Percentiles rank a stretch among this genome's conserved stretches.
These are phyloP conservation scores for Colletotrichum lupini DNA, from an alignment of 2,329 filamentous ascomycete genomes.

Conservation along the genomic window DNA sequence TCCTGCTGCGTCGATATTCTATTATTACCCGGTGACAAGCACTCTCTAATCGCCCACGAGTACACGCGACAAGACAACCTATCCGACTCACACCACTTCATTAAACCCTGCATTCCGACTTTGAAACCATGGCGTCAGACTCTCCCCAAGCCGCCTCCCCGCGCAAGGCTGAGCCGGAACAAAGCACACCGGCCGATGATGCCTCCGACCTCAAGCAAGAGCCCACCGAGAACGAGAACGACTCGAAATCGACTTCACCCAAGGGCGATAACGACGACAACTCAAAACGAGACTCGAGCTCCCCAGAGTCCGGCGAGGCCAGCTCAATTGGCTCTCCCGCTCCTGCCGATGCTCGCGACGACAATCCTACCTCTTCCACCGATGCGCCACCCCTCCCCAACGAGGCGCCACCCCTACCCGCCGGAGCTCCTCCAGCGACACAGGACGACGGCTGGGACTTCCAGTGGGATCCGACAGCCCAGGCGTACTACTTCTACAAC, in stretches of 20 bases:
- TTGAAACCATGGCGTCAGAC: conserved; percentile 31
- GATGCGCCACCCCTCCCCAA: conserved; percentile 49
- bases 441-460: conserved; percentile 84
- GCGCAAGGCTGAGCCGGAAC: conserved; percentile 14
- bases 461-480: conserved; percentile 76
- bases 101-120: conserved; percentile 32
- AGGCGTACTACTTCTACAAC: conserved; percentile 88
- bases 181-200: conserved; percentile 12
- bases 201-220: conserved; percentile 6
- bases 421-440: conserved; percentile 59
- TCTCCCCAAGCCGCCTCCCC: conserved; percentile 25
- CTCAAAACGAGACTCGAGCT: conserved; percentile 20
- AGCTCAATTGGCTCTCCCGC: conserved; percentile 21
- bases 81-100: conserved; percentile 3
- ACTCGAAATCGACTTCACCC: background rate
- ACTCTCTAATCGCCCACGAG: background rate
- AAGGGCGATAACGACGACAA: background rate
- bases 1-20: conserved; percentile 1
- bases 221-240: background rate
- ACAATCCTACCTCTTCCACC: conserved; percentile 34
- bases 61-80: background rate
- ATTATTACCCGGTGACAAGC: conserved; percentile 29
- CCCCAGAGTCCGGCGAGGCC: conserved; percentile 34
- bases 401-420: conserved; percentile 54
- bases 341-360: conserved; percentile 14